Evolutionary conservation across 345 rosid species (phyloP).

Genomic region (Gossypium arboreum): DNA sequence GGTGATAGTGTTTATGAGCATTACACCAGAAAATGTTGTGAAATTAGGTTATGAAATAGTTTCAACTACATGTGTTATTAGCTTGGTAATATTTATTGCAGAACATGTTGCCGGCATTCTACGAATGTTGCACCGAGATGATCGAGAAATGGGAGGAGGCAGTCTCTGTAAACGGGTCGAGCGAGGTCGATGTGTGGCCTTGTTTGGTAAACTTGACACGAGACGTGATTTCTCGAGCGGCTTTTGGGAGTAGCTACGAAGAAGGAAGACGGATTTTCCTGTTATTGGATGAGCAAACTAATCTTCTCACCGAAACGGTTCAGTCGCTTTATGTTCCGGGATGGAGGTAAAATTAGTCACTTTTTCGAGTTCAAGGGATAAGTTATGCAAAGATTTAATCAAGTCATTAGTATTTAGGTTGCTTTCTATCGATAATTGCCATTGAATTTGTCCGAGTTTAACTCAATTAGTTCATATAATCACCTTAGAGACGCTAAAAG

Average conservation of each 20-base stretch:
- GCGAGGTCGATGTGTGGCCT: slow-evolving; percentile 41
- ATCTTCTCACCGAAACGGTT: neutral
- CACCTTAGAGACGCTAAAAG: too few species aligned
- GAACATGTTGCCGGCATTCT: slow-evolving; percentile 31
- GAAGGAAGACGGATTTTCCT: slow-evolving; percentile 43
- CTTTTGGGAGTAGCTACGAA: slow-evolving; percentile 45
- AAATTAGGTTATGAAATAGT: neutral
- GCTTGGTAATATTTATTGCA: neutral
- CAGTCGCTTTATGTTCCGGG: slow-evolving; percentile 32
- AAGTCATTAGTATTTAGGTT: too few species aligned
- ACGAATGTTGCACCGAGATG: slow-evolving; percentile 29
- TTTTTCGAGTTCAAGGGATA: neutral
- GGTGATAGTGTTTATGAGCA: neutral
- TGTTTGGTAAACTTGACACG: slow-evolving; percentile 33
- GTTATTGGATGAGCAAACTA: slow-evolving; percentile 25
- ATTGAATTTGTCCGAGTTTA: too few species aligned
- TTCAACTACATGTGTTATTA: neutral
- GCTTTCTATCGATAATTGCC: too few species aligned
- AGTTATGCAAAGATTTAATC: neutral
- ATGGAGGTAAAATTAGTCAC: slow-evolving; percentile 33
- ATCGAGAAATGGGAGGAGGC: slow-evolving; percentile 31
- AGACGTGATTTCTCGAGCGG: slow-evolving; percentile 44
- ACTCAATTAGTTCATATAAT: too few species aligned
- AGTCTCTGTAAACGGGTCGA: neutral
- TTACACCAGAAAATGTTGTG: neutral